Conservation (phyloP, 768 basidiomycete species). For the Boletus huronensis region DNA sequence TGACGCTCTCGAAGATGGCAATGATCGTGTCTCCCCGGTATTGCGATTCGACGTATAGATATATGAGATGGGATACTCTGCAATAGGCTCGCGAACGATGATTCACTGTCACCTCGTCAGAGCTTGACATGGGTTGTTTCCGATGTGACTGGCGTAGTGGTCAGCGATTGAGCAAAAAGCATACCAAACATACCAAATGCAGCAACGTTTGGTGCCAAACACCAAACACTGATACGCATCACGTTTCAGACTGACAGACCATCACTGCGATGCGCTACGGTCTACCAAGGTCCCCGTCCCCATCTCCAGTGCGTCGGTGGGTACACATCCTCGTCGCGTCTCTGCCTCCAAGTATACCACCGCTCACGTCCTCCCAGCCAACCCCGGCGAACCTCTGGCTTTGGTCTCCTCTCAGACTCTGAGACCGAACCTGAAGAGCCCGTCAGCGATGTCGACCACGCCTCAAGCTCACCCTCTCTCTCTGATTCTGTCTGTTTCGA, state of each 20-base stretch:
- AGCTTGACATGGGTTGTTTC: no score
- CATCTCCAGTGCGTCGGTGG: constrained; percentile 45
- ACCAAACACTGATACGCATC: neutral
- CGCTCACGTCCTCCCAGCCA: constrained; percentile 5
- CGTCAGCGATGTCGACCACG: constrained; percentile 38
- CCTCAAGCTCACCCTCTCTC: constrained; percentile 31
- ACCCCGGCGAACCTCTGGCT: constrained; percentile 45
- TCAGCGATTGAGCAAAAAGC: no score
- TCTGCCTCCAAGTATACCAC: neutral
- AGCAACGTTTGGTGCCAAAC: neutral
- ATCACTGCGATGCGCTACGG: constrained; percentile 48
- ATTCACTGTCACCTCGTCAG: neutral
- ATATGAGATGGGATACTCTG: constrained; percentile 46
- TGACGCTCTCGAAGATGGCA: constrained; percentile 54
- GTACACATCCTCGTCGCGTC: constrained; percentile 4
- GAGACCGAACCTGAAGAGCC: constrained; percentile 31
- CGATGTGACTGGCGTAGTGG: no score
- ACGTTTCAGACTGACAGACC: constrained; percentile 1
- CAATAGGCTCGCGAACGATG: constrained; percentile 37
- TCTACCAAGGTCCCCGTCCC: constrained; percentile 49
- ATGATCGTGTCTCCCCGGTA: constrained; percentile 59
- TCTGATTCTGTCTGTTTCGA: constrained; percentile 40
- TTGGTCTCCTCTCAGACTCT: constrained; percentile 53
- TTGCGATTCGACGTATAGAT: constrained; percentile 72
- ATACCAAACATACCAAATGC: neutral